phyloP scores from a whole-genome alignment of 2,329 filamentous ascomycete species.

The Trichoderma cornu-damae region DNA sequence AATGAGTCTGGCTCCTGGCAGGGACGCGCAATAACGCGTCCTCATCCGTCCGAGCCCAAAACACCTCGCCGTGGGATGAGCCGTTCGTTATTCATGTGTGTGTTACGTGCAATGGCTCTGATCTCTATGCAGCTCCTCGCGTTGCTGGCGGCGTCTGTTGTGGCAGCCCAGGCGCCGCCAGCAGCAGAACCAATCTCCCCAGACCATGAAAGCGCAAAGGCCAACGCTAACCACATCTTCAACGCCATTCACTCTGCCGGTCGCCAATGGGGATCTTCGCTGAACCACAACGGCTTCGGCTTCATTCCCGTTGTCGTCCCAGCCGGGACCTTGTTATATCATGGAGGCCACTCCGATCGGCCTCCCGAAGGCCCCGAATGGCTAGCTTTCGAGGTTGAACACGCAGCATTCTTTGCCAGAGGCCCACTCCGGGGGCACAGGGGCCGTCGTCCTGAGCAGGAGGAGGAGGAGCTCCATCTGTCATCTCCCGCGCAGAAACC shows the following conservation, averaged over 20 bases:
- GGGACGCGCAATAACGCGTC: not conserved
- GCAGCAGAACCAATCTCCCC: slow-evolving; percentile 32
- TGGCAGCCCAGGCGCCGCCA: not conserved
- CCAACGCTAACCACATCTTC: slow-evolving; percentile 62
- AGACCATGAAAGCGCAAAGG: slow-evolving; percentile 34
- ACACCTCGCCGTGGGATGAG: not conserved
- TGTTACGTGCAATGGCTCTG: not conserved
- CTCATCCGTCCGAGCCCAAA: not conserved
- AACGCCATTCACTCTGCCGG: slow-evolving; percentile 67
- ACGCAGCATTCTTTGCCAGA: slow-evolving; percentile 46
- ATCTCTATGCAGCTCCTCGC: not conserved
- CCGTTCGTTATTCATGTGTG: not conserved
- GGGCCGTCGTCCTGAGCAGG: not conserved
- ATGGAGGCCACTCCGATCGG: slow-evolving; percentile 48
- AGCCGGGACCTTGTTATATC: slow-evolving; percentile 60
- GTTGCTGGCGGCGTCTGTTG: slow-evolving; percentile 2
- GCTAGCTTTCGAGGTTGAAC: slow-evolving; percentile 73
- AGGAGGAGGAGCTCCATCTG: not conserved
- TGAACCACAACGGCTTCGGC: slow-evolving; percentile 72
- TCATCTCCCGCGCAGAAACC: not conserved
- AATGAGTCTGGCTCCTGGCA: not conserved
- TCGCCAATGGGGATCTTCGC: slow-evolving; percentile 67
- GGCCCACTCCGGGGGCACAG: not conserved
- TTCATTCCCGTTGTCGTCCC: slow-evolving; percentile 63
- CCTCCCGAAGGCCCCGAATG: slow-evolving; percentile 56